Evolutionary conservation across 2,329 filamentous ascomycete species (phyloP).

Genomic region (Chrysoporthe cubensis): DNA sequence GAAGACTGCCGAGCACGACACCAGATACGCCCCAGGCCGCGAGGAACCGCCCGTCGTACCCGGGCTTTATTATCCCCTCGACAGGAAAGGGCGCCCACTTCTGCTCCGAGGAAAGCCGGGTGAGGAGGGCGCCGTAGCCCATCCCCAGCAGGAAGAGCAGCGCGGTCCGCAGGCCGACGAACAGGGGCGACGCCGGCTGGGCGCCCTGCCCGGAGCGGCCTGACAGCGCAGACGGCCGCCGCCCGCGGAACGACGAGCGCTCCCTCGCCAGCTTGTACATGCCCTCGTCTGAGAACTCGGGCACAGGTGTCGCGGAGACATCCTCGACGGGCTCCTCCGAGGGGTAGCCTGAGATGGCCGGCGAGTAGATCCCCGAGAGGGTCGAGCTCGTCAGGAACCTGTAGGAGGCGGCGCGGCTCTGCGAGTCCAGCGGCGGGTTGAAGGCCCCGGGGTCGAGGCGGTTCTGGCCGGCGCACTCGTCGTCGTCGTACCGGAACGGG

Average conservation of each 20-base stretch:
- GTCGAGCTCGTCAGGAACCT: slow-evolving; percentile 89
- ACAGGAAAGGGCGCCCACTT: slow-evolving; percentile 66
- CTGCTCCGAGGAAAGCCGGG: slow-evolving; percentile 74
- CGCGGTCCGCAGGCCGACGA: slow-evolving; percentile 59
- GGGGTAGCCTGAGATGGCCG: slow-evolving; percentile 58
- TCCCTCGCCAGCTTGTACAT: slow-evolving; percentile 51
- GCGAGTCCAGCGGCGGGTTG: slow-evolving; percentile 40
- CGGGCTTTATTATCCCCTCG: slow-evolving; percentile 45
- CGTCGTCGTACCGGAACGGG: slow-evolving; percentile 53
- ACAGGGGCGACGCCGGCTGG: slow-evolving; percentile 43
- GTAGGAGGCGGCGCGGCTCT: slow-evolving; percentile 75
- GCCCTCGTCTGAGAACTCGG: slow-evolving; percentile 48
- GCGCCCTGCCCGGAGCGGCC: slow-evolving; percentile 22
- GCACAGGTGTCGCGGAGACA: slow-evolving; percentile 54
- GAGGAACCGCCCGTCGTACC: slow-evolving; percentile 68
- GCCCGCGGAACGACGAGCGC: slow-evolving; percentile 40
- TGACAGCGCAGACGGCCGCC: slow-evolving; percentile 42
- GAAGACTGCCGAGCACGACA: slow-evolving; percentile 73
- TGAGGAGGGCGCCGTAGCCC: slow-evolving; percentile 80
- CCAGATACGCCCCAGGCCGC: slow-evolving; percentile 82
- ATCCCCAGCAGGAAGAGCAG: slow-evolving; percentile 80
- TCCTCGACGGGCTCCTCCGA: slow-evolving; percentile 35
- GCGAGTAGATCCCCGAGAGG: slow-evolving; percentile 87
- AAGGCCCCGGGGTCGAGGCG: slow-evolving; percentile 40
- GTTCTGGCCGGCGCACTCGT: slow-evolving; percentile 45